Conservation (phyloP, 2,329 filamentous ascomycete species). For the Trichocomaceae sp. region DNA sequence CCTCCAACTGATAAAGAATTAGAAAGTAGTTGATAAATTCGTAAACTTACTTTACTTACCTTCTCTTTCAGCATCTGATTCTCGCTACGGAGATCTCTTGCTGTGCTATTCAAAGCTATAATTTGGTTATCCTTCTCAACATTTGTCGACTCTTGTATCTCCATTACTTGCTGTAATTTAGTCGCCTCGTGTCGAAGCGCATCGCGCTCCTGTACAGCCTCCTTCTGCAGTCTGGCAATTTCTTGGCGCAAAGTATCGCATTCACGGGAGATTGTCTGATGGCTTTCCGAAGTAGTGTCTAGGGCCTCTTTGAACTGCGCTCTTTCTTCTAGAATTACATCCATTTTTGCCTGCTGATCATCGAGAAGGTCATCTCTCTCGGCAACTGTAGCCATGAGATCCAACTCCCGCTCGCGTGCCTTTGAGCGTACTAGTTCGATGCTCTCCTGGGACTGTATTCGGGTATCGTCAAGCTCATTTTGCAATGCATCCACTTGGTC, state of each 20-base stretch:
- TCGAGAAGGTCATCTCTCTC: conserved; percentile 42
- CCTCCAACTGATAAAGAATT: neutral
- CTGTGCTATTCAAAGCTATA: conserved; percentile 1
- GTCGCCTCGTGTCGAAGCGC: conserved; percentile 23
- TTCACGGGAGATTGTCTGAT: conserved; percentile 21
- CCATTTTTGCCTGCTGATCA: conserved; percentile 33
- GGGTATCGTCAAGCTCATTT: conserved; percentile 34
- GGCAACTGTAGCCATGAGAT: conserved; percentile 36
- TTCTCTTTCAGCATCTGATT: conserved; percentile 18
- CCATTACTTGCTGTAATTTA: conserved; percentile 15
- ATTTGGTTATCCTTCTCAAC: conserved; percentile 11
- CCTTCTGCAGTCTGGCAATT: conserved; percentile 10
- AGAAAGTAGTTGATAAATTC: neutral
- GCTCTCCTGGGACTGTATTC: conserved; percentile 25
- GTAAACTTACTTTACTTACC: neutral
- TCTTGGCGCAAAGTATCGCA: conserved; percentile 10
- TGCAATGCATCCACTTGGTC: conserved; percentile 27
- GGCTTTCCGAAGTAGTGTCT: conserved; percentile 15
- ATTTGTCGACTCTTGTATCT: conserved; percentile 7
- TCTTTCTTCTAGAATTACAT: conserved; percentile 18
- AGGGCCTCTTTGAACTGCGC: conserved; percentile 9
- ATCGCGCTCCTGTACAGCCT: conserved; percentile 17
- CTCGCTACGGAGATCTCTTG: conserved; percentile 6
- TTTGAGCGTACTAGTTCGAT: conserved; percentile 23
- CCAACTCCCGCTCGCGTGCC: conserved; percentile 35